These are phyloP conservation scores for Malbranchea cinnamomea DNA, from an alignment of 2,329 filamentous ascomycete species.

Conservation along the genomic window DNA sequence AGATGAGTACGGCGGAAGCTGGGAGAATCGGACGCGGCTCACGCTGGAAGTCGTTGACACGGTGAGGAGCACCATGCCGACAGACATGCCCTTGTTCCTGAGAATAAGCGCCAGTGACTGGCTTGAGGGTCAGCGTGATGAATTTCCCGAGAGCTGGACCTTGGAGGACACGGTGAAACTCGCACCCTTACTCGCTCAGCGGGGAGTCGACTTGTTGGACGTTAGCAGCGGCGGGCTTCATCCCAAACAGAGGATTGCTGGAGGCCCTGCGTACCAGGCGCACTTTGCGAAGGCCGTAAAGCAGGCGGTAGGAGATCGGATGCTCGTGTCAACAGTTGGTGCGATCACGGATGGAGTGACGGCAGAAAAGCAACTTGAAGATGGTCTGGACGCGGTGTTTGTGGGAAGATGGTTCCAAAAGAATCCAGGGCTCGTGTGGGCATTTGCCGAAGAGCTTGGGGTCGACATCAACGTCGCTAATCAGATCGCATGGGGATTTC, in stretches of 20 bases:
- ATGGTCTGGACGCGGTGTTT: constrained; percentile 35
- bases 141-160: constrained; percentile 13
- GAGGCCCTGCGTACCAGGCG: constrained; percentile 16
- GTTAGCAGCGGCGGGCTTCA: constrained; percentile 9
- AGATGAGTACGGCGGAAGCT: constrained; percentile 36
- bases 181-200: constrained; percentile 4
- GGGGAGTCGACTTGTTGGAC: constrained; percentile 9
- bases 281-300: constrained; percentile 14
- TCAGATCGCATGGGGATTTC: too few relatives aligned
- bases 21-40: constrained; percentile 39
- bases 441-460: constrained; percentile 40
- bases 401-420: constrained; percentile 43
- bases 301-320: constrained; percentile 11
- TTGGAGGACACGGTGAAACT: constrained; percentile 9
- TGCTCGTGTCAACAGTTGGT: constrained; percentile 13
- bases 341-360: constrained; percentile 13
- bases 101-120: constrained; percentile 50
- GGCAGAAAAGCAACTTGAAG: constrained; percentile 35
- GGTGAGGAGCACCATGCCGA: constrained; percentile 32
- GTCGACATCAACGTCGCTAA: constrained; percentile 32
- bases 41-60: constrained; percentile 33
- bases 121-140: constrained; percentile 38
- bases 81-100: constrained; percentile 41
- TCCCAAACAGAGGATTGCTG: constrained; percentile 9
- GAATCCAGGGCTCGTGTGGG: constrained; percentile 42